Base-by-base conservation (phyloP, 257 asterid species). In the Capsicum baccatum region DNA sequence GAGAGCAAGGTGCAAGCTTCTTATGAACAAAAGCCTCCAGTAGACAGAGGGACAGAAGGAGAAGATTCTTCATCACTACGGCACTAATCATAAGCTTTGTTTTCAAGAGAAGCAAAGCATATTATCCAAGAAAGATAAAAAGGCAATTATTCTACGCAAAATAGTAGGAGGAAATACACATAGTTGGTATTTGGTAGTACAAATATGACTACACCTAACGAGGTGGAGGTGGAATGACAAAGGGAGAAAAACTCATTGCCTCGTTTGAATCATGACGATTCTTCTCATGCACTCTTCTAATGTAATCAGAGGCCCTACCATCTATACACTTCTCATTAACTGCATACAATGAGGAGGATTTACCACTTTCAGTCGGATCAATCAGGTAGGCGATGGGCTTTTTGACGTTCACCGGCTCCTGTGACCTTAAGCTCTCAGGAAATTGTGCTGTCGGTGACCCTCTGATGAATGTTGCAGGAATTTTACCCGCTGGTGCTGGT, bases 221-320 rank as follows among this genome's bases (percentile, higher is more conserved):
- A 47, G 78, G 82, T 67, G 85, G 85, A 17, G 84, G 81, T 21
- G 84, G 74, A 48, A 85, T 79, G 62, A 67, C 12, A 17, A 11
- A 85, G 52, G 54, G 33, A 71, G 44, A 60, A 54, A 78, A n/a
- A 54, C 37, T 79, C 16, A 62, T 52, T 6, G 83, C 59, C 26
- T 79, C 83, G 19, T 52, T 16, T 59, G 87, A 80, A 81, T 59
- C 69, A 57, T 60, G 59, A 26, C 48, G 66, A 55, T 85, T 73
- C 59, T 82, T 85, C 88, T 85, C 85, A 76, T 85, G 88, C 71
- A 85, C 88, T 69, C 58, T 85, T 54, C 80, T 81, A 48, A 85
- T 85, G 21, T 81, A 81, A 39, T 82, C 85, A 17, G 88, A 85
- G n/a, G 85, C 83, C 56, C 71, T 70, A 54, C 83, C 83, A 62